These are phyloP conservation scores for Neurospora sp. DNA, from an alignment of 495 filamentous ascomycete genomes.

Conservation along the genomic window DNA sequence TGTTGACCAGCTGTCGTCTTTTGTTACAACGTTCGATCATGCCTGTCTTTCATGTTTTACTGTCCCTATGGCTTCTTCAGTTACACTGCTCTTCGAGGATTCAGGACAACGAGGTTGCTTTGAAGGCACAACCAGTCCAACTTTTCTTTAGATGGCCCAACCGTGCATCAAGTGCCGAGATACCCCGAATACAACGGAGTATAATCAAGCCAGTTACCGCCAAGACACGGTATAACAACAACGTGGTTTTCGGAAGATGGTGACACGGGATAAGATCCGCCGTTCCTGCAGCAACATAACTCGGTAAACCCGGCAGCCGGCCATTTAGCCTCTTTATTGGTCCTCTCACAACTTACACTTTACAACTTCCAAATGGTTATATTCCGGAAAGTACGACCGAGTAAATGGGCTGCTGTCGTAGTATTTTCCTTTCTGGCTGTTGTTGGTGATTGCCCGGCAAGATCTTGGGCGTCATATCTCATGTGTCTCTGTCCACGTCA, in stretches of 20 bases:
- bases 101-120: neutral
- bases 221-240: slow-evolving; percentile 10
- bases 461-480: neutral
- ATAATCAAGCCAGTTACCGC: slow-evolving; percentile 8
- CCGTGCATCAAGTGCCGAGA: neutral
- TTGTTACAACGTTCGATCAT: no score
- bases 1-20: neutral
- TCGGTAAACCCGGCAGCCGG: slow-evolving; percentile 25
- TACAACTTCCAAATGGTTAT: neutral
- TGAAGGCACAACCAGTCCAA: neutral
- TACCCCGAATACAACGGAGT: neutral
- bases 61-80: neutral
- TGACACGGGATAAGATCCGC: slow-evolving; percentile 9
- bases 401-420: neutral
- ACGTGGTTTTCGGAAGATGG: slow-evolving; percentile 1
- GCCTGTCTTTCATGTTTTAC: neutral
- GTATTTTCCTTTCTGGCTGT: neutral
- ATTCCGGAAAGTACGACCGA: neutral
- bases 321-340: slow-evolving; percentile 22
- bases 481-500: neutral
- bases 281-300: slow-evolving; percentile 15
- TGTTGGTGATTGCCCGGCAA: neutral
- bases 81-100: no score
- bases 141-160: neutral
- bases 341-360: neutral